phyloP scores from a whole-genome alignment of 148 eudicot genomes.

The Rhododendron mucronatum region DNA sequence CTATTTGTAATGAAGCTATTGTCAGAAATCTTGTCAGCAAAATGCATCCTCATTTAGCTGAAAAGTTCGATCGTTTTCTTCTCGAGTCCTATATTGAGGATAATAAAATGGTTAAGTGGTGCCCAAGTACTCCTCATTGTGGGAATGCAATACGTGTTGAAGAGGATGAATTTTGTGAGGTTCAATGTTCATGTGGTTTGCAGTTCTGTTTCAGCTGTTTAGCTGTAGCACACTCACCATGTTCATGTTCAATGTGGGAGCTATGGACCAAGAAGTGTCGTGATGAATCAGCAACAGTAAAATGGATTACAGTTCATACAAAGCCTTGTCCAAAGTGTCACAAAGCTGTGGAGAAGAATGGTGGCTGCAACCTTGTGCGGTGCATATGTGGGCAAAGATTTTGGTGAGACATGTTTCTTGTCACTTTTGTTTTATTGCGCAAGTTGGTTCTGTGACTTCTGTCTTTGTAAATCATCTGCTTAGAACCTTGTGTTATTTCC shows the following conservation, averaged over 20 bases:
- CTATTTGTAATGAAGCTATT: constrained; percentile 62
- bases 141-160: constrained; percentile 82
- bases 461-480: neutral
- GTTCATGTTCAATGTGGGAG: constrained; percentile 78
- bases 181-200: constrained; percentile 64
- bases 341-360: constrained; percentile 75
- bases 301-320: constrained; percentile 62
- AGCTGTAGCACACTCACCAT: constrained; percentile 70
- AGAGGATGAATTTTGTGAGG: constrained; percentile 54
- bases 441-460: neutral
- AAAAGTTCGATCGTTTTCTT: constrained; percentile 65
- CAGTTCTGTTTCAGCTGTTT: constrained; percentile 72
- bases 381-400: constrained; percentile 69
- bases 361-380: constrained; percentile 67
- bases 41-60: constrained; percentile 45
- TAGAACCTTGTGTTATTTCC: constrained; percentile 3
- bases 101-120: constrained; percentile 72
- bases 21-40: constrained; percentile 50
- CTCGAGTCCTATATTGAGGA: constrained; percentile 78
- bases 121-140: constrained; percentile 77
- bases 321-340: constrained; percentile 66
- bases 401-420: constrained; percentile 36
- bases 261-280: constrained; percentile 62
- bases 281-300: constrained; percentile 54
- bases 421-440: constrained; percentile 3